These are phyloP conservation scores for Sporothrix sp. DNA, from an alignment of 2,329 filamentous ascomycete genomes.

Conservation along the genomic window DNA sequence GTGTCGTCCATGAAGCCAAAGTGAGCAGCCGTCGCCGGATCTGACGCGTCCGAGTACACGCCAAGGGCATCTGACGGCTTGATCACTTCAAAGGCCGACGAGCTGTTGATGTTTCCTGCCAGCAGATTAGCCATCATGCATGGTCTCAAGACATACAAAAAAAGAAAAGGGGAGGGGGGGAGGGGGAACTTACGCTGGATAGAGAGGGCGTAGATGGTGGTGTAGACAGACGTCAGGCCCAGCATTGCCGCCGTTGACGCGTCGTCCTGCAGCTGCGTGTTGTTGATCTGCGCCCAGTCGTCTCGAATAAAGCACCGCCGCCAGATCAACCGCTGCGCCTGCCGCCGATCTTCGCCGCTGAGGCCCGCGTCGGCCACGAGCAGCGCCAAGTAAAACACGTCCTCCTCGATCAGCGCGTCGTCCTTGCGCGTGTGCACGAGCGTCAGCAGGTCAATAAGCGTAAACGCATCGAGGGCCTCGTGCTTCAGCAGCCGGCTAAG, in stretches of 20 bases:
- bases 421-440: slow-evolving; percentile 45
- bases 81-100: slow-evolving; percentile 34
- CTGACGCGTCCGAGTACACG: slow-evolving; percentile 51
- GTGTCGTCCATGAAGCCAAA: slow-evolving; percentile 51
- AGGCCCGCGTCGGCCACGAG: slow-evolving; percentile 47
- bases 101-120: slow-evolving; percentile 12
- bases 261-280: slow-evolving; percentile 66
- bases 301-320: slow-evolving; percentile 75
- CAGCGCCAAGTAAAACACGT: slow-evolving; percentile 69
- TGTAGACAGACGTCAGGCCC: slow-evolving; percentile 56
- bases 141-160: neutral
- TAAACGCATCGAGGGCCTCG: slow-evolving; percentile 56
- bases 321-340: slow-evolving; percentile 63
- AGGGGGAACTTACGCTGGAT: slow-evolving; percentile 46
- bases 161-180: neutral
- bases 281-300: slow-evolving; percentile 73
- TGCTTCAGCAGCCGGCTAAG: slow-evolving; percentile 62
- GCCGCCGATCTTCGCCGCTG: slow-evolving; percentile 45
- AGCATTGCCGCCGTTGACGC: slow-evolving; percentile 53
- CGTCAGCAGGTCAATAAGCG: slow-evolving; percentile 67
- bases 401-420: slow-evolving; percentile 43
- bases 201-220: slow-evolving; percentile 54
- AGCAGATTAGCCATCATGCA: slow-evolving; percentile 28
- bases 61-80: slow-evolving; percentile 46
- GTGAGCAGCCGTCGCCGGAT: slow-evolving; percentile 34